phyloP scores from a whole-genome alignment of 805 yeast genomes.

The Candida boidinii region DNA sequence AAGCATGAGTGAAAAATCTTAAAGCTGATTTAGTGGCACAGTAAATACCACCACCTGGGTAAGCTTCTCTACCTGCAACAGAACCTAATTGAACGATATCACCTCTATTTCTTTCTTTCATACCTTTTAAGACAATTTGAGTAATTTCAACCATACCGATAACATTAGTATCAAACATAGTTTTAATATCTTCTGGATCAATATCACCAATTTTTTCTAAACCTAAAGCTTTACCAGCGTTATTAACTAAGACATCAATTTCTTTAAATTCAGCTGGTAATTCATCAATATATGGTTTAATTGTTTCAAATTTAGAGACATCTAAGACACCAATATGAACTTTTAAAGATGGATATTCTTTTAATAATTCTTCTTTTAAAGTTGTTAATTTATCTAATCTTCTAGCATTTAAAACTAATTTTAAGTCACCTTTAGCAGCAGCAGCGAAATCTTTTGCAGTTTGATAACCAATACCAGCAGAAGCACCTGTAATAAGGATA shows the following conservation, averaged over 20 bases:
- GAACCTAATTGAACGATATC: constrained; percentile 72
- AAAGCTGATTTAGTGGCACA: constrained; percentile 72
- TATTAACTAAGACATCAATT: constrained; percentile 61
- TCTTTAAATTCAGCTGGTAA: constrained; percentile 42
- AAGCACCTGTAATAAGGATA: constrained; percentile 89
- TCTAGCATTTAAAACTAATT: constrained; percentile 44
- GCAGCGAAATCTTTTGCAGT: constrained; percentile 83
- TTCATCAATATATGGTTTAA: constrained; percentile 31
- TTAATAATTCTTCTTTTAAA: constrained; percentile 28
- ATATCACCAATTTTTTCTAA: constrained; percentile 68
- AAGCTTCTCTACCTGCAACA: constrained; percentile 71
- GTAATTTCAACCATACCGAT: constrained; percentile 78
- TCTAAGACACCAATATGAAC: constrained; percentile 29
- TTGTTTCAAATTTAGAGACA: constrained; percentile 34
- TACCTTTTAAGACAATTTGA: constrained; percentile 64
- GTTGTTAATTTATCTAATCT: constrained; percentile 36
- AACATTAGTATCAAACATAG: constrained; percentile 83
- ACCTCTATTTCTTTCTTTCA: constrained; percentile 63
- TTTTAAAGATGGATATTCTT: constrained; percentile 25
- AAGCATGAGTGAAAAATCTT: constrained; percentile 59
- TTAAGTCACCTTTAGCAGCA: constrained; percentile 41
- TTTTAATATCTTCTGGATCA: constrained; percentile 50
- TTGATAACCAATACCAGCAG: constrained; percentile 91
- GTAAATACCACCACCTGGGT: constrained; percentile 72
- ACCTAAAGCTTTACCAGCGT: constrained; percentile 80